phyloP scores from a whole-genome alignment of 148 eudicot species.

The Vaccinium vitisidaea region DNA sequence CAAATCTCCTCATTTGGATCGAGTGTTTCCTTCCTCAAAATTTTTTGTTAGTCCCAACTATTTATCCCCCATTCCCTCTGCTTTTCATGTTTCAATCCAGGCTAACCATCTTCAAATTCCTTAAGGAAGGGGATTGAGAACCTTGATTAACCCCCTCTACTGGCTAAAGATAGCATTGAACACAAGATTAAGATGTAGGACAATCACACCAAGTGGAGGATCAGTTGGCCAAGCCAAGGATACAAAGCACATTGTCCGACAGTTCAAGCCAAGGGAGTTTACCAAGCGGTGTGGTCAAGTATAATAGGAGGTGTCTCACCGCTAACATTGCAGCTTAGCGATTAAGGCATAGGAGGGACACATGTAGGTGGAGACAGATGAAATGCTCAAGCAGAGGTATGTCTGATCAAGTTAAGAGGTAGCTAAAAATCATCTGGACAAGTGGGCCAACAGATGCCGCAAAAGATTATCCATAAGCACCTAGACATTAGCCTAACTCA shows the following conservation, averaged over 20 bases:
- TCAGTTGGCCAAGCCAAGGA: neutral
- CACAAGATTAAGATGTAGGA: neutral
- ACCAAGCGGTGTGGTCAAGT: neutral
- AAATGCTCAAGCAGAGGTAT: neutral
- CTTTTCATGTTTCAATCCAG: neutral
- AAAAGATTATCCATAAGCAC: neutral
- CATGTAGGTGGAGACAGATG: neutral
- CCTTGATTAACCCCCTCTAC: neutral
- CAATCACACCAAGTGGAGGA: neutral
- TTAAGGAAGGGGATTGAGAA: neutral
- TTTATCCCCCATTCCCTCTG: neutral
- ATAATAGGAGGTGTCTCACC: neutral
- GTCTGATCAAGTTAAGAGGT: neutral
- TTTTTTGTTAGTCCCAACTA: neutral
- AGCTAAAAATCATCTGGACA: neutral
- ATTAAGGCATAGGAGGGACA: neutral
- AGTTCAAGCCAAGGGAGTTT: neutral
- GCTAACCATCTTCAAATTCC: neutral
- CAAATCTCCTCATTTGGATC: neutral
- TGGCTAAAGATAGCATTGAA: neutral
- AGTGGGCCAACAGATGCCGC: neutral
- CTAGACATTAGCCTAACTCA: neutral
- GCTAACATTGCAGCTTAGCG: neutral
- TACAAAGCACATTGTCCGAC: neutral
- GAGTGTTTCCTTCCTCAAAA: neutral